These are phyloP conservation scores for Castanopsis chinensis DNA, from an alignment of 306 rosid genomes.

Conservation along the genomic window DNA sequence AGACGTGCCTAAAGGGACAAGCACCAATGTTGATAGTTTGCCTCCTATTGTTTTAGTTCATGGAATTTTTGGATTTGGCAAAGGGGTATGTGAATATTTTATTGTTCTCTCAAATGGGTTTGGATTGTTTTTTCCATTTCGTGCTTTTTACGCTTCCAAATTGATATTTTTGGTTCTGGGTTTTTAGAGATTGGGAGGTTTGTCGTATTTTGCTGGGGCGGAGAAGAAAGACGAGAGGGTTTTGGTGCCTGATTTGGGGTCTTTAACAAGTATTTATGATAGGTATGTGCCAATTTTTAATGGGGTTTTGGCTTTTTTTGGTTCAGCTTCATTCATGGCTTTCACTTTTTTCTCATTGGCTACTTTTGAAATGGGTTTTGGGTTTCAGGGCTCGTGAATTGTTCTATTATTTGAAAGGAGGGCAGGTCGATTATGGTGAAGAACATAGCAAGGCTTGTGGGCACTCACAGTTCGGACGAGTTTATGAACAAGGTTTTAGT, in stretches of 20 bases:
- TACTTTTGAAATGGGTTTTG: slow-evolving; percentile 3
- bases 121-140: background rate
- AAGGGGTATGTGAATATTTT: slow-evolving; percentile 57
- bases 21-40: slow-evolving; percentile 25
- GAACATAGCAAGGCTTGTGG: slow-evolving; percentile 90
- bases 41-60: slow-evolving; percentile 95
- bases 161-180: background rate
- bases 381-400: slow-evolving; percentile 81
- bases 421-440: slow-evolving; percentile 89
- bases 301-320: background rate
- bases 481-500: slow-evolving; percentile 72
- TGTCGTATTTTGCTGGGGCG: slow-evolving; percentile 93
- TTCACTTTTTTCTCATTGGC: background rate
- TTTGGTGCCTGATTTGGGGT: slow-evolving; percentile 98
- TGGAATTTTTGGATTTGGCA: slow-evolving; percentile 97
- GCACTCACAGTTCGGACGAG: slow-evolving; percentile 77
- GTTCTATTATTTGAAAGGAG: slow-evolving; percentile 96
- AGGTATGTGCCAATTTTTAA: slow-evolving; percentile 40
- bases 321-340: background rate
- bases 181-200: slow-evolving; percentile 70
- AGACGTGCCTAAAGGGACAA: background rate
- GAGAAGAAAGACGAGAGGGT: slow-evolving; percentile 97
- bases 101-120: background rate
- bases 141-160: background rate
- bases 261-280: slow-evolving; percentile 84